Conservation (phyloP, 2,329 filamentous ascomycete genomes). For the Colletotrichum caudatum region DNA sequence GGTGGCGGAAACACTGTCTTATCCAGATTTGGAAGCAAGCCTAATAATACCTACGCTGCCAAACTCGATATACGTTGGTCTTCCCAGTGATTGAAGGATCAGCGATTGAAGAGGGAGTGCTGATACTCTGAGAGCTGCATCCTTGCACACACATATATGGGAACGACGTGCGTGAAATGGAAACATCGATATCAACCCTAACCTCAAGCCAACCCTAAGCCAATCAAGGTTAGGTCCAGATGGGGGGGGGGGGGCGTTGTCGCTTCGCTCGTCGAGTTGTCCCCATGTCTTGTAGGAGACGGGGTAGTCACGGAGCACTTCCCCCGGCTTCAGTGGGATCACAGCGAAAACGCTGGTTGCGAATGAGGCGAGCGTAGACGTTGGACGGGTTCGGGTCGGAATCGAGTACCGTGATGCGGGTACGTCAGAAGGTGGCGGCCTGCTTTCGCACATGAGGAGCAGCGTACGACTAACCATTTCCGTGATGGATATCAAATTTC, state of each 20-base stretch:
- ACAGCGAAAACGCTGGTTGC: conserved; percentile 88
- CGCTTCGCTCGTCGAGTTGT: conserved; percentile 66
- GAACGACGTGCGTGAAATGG: too few species aligned
- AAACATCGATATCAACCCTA: conserved; percentile 47
- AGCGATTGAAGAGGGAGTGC: too few species aligned
- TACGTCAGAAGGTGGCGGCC: background rate
- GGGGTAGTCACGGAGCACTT: conserved; percentile 79
- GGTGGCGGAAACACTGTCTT: too few species aligned
- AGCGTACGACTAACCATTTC: conserved; percentile 21
- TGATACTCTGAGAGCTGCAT: too few species aligned
- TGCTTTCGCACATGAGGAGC: background rate
- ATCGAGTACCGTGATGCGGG: conserved; percentile 10
- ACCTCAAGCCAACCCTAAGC: too few species aligned
- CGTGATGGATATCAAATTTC: too few species aligned
- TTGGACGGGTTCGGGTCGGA: conserved; percentile 75
- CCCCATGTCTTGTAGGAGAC: conserved; percentile 76
- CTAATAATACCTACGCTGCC: too few species aligned
- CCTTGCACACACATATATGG: too few species aligned
- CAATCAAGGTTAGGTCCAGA: too few species aligned
- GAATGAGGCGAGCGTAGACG: conserved; percentile 86
- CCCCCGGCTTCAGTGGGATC: conserved; percentile 92
- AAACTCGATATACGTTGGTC: too few species aligned
- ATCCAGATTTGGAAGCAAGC: too few species aligned
- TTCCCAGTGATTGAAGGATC: too few species aligned
- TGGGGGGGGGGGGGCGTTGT: conserved; percentile 80